phyloP scores from a whole-genome alignment of 352 stramenopile species.

The Globisporangium mamillatum region DNA sequence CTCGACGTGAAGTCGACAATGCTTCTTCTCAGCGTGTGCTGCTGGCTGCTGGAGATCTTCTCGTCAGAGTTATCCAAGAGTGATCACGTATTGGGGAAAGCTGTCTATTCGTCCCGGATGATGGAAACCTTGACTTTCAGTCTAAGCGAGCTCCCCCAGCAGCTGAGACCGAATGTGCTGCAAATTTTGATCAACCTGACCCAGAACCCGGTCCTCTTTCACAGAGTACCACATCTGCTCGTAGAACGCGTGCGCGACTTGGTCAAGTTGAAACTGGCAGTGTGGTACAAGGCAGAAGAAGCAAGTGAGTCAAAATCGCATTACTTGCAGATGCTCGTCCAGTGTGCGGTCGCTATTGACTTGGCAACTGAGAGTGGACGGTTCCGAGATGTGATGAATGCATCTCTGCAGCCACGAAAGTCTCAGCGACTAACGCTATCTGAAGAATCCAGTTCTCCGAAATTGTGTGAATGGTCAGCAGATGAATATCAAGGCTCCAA shows the following conservation, averaged over 20 bases:
- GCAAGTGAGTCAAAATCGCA: conserved; percentile 51
- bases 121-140: conserved; percentile 33
- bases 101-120: conserved; percentile 30
- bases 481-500: not conserved
- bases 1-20: conserved; percentile 18
- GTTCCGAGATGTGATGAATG: not conserved
- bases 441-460: not conserved
- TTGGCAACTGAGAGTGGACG: conserved; percentile 43
- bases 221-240: conserved; percentile 31
- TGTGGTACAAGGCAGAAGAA: conserved; percentile 49
- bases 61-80: not conserved
- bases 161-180: conserved; percentile 38
- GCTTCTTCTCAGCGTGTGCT: conserved; percentile 29
- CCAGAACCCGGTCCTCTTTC: conserved; percentile 32
- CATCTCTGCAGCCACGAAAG: not conserved
- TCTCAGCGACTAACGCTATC: conserved; percentile 3
- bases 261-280: conserved; percentile 47
- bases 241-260: conserved; percentile 40
- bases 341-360: conserved; percentile 59
- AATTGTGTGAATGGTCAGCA: conserved; percentile 4
- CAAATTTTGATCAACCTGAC: conserved; percentile 41
- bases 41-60: conserved; percentile 32
- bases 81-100: not conserved
- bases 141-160: conserved; percentile 38
- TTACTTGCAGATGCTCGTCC: conserved; percentile 55